Conservation (phyloP, 768 basidiomycete genomes). For the Tricholoma flavovirens region DNA sequence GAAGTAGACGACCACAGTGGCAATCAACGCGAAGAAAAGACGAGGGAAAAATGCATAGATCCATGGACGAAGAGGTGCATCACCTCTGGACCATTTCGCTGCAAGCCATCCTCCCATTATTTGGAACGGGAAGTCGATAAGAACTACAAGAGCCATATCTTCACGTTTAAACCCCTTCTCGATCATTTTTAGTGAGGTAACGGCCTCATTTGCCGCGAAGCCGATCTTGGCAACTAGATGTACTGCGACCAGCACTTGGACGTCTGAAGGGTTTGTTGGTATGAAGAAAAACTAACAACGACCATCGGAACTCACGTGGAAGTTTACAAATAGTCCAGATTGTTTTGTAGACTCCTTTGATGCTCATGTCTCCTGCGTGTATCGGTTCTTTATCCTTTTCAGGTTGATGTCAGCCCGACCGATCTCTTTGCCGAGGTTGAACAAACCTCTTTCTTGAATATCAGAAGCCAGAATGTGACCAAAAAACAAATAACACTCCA, state of each 20-base stretch:
- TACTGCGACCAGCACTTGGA: slow-evolving; percentile 80
- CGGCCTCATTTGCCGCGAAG: slow-evolving; percentile 90
- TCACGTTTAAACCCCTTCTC: slow-evolving; percentile 96
- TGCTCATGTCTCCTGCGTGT: slow-evolving; percentile 82
- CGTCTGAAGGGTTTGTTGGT: slow-evolving; percentile 48
- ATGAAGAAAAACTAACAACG: background rate
- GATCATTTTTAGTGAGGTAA: slow-evolving; percentile 87
- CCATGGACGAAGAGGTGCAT: slow-evolving; percentile 81
- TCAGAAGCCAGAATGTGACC: slow-evolving; percentile 83
- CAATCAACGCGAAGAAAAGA: slow-evolving; percentile 62
- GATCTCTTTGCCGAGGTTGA: background rate
- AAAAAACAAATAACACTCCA: slow-evolving; percentile 76
- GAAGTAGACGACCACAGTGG: slow-evolving; percentile 72
- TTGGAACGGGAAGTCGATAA: slow-evolving; percentile 98
- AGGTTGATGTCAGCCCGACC: background rate
- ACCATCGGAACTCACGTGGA: slow-evolving; percentile 54
- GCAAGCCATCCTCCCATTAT: slow-evolving; percentile 92
- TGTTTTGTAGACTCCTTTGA: slow-evolving; percentile 84
- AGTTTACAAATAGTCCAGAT: slow-evolving; percentile 94
- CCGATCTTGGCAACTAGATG: slow-evolving; percentile 93
- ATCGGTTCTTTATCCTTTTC: slow-evolving; percentile 66
- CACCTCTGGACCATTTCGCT: slow-evolving; percentile 84
- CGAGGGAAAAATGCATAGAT: slow-evolving; percentile 88
- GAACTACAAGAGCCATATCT: slow-evolving; percentile 90
- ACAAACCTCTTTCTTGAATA: slow-evolving; percentile 85